Conservation (phyloP, 1,284 basidiomycete genomes). For the Phellopilus nigrolimitatus region DNA sequence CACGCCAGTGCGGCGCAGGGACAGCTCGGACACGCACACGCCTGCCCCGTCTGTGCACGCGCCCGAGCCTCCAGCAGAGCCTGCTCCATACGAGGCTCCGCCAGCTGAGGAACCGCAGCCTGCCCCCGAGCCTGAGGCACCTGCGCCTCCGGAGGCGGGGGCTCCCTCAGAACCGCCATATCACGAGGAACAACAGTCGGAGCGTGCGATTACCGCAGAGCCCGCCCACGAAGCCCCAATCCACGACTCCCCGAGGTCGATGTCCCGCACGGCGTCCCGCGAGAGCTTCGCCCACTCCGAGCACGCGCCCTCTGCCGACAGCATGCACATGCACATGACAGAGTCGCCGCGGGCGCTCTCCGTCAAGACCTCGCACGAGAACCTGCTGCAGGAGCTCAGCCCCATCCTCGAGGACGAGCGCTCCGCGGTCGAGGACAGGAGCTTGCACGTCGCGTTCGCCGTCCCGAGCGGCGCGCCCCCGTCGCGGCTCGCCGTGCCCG, state of each 20-base stretch:
- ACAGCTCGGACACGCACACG: too few relatives aligned
- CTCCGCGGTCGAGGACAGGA: conserved; percentile 14
- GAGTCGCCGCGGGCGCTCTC: conserved; percentile 18
- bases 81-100: conserved; percentile 13
- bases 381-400: conserved; percentile 12
- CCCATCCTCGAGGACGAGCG: conserved; percentile 17
- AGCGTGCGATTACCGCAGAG: not conserved
- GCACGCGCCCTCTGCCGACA: conserved; percentile 7
- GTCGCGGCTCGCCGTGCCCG: not conserved
- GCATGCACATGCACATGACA: conserved; percentile 14
- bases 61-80: too few relatives aligned
- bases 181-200: not conserved
- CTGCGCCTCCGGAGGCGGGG: not conserved
- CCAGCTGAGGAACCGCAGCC: conserved; percentile 9
- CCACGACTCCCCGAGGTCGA: not conserved
- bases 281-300: not conserved
- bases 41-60: too few relatives aligned
- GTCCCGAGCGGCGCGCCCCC: not conserved
- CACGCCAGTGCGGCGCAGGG: too few relatives aligned
- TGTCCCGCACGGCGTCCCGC: not conserved
- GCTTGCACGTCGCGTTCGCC: not conserved
- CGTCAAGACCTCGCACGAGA: conserved; percentile 5
- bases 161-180: conserved; percentile 9
- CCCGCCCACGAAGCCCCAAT: not conserved
- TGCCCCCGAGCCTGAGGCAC: conserved; percentile 14